Evolutionary conservation across 1,284 basidiomycete genomes (phyloP).

Genomic region (Meripilus lineatus): DNA sequence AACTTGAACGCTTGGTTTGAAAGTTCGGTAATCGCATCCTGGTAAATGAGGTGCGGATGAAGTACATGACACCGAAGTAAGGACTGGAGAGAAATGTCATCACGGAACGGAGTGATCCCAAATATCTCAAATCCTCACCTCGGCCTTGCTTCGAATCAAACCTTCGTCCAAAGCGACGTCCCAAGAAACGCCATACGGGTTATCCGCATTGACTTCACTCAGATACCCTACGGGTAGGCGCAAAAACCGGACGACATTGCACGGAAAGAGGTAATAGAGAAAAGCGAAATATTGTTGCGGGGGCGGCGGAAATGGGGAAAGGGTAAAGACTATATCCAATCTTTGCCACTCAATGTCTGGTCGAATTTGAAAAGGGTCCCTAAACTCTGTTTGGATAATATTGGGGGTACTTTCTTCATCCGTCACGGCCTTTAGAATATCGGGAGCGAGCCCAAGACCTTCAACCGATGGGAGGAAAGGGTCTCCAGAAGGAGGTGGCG

Average conservation of each 20-base stretch:
- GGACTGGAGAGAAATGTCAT: conserved; percentile 36
- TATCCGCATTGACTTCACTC: conserved; percentile 39
- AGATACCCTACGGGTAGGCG: conserved; percentile 64
- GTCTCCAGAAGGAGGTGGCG: conserved; percentile 28
- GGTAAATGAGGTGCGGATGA: conserved; percentile 69
- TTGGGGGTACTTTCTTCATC: conserved; percentile 35
- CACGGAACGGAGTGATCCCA: conserved; percentile 9
- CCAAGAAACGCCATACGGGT: conserved; percentile 61
- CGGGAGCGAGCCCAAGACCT: conserved; percentile 18
- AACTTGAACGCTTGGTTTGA: conserved; percentile 48
- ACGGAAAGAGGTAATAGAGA: conserved; percentile 86
- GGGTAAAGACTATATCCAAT: conserved; percentile 52
- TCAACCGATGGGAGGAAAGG: conserved; percentile 16
- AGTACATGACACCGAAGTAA: conserved; percentile 69
- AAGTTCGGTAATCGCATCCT: conserved; percentile 60
- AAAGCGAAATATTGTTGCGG: conserved; percentile 67
- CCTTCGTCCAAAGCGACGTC: conserved; percentile 63
- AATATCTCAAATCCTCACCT: conserved; percentile 35
- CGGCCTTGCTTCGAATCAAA: conserved; percentile 63
- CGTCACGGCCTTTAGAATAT: conserved; percentile 22
- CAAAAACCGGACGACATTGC: conserved; percentile 75
- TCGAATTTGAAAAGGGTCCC: too few species aligned
- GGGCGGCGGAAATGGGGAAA: conserved; percentile 47
- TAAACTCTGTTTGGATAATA: too few species aligned
- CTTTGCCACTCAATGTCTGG: conserved; percentile 60